Evolutionary conservation across 1,284 basidiomycete genomes (phyloP).

Genomic region (Phellopilus nigrolimitatus): DNA sequence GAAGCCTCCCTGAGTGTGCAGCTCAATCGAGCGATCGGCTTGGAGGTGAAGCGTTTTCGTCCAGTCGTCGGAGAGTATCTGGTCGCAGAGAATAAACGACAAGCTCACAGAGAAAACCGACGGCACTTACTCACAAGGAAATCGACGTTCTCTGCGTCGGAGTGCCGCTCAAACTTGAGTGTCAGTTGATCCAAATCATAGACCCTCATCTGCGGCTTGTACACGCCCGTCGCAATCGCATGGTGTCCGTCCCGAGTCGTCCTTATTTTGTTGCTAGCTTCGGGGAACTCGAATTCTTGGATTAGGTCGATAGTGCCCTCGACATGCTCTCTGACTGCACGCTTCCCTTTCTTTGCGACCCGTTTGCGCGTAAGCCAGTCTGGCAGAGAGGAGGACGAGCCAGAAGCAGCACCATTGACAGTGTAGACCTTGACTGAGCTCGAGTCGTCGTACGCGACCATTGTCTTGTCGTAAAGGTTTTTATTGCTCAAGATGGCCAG

Average conservation of each 20-base stretch:
- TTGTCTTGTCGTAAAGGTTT: too few relatives aligned
- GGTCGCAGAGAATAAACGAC: conserved; percentile 17
- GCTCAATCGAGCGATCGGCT: conserved; percentile 89
- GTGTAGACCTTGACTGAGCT: conserved; percentile 78
- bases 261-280: conserved; percentile 89
- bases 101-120: conserved; percentile 7
- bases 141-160: conserved; percentile 96
- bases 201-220: conserved; percentile 96
- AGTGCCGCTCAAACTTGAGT: conserved; percentile 94
- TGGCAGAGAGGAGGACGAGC: conserved; percentile 80
- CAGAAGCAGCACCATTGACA: conserved; percentile 81
- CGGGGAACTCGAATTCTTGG: conserved; percentile 96
- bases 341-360: conserved; percentile 55
- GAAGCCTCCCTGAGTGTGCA: conserved; percentile 92
- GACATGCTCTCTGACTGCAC: conserved; percentile 59
- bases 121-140: conserved; percentile 82
- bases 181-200: conserved; percentile 95
- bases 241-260: conserved; percentile 90
- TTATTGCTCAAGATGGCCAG: too few relatives aligned
- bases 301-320: conserved; percentile 84
- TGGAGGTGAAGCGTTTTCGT: conserved; percentile 98
- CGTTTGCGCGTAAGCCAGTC: conserved; percentile 85
- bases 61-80: conserved; percentile 98
- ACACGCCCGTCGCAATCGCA: conserved; percentile 92
- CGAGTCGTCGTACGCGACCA: conserved; percentile 18